phyloP scores from a whole-genome alignment of 2,329 filamentous ascomycete species.

The Aspergillus ustus region DNA sequence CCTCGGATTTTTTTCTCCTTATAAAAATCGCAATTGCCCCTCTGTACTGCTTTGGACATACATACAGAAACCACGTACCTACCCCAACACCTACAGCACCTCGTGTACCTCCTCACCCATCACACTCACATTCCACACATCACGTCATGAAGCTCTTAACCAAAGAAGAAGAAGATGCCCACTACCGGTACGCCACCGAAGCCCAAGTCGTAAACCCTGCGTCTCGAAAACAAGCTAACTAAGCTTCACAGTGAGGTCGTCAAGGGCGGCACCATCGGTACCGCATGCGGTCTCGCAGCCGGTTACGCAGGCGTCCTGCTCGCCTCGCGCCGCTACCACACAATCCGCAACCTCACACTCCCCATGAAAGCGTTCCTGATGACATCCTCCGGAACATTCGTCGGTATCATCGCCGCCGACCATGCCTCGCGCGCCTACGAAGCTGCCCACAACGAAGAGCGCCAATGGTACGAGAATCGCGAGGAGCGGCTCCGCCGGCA shows the following conservation, averaged over 20 bases:
- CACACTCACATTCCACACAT: slow-evolving; percentile 15
- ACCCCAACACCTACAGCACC: background rate
- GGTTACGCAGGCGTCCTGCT: slow-evolving; percentile 71
- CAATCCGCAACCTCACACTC: slow-evolving; percentile 79
- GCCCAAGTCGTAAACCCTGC: slow-evolving; percentile 14
- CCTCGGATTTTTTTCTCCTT: background rate
- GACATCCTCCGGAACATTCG: slow-evolving; percentile 79
- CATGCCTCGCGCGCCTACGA: slow-evolving; percentile 73
- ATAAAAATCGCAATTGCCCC: slow-evolving; percentile 4
- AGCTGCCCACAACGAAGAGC: slow-evolving; percentile 68
- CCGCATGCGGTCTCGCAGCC: slow-evolving; percentile 66
- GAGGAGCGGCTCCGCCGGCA: slow-evolving; percentile 61
- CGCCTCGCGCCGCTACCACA: slow-evolving; percentile 72
- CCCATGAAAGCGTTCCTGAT: slow-evolving; percentile 92
- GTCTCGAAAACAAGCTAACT: slow-evolving; percentile 24
- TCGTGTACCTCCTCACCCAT: background rate
- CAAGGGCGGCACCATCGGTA: slow-evolving; percentile 77
- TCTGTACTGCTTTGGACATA: background rate
- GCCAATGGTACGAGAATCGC: slow-evolving; percentile 67
- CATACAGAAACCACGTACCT: background rate
- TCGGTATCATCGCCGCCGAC: slow-evolving; percentile 87
- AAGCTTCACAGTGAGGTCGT: slow-evolving; percentile 65
- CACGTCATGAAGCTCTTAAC: slow-evolving; percentile 88
- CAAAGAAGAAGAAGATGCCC: slow-evolving; percentile 85
- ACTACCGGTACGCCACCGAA: slow-evolving; percentile 68